phyloP scores from a whole-genome alignment of 225 moss, liverwort and hornwort species.

The Rhytidiadelphus loreus region DNA sequence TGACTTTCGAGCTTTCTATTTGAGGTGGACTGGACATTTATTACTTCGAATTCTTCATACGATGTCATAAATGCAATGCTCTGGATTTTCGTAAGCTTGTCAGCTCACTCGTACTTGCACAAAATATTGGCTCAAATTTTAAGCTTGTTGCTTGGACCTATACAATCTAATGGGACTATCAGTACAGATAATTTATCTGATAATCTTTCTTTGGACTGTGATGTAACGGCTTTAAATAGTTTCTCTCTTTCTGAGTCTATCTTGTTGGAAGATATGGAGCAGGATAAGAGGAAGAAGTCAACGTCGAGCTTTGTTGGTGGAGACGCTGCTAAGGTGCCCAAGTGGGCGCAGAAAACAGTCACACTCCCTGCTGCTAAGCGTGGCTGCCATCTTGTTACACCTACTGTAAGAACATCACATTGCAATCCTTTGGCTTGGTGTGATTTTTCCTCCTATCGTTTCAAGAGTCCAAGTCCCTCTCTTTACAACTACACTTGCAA shows the following conservation, averaged over 20 bases:
- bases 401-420: constrained; percentile 22
- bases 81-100: background rate
- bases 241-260: background rate
- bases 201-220: background rate
- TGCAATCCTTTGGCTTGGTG: background rate
- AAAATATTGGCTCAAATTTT: background rate
- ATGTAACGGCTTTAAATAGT: background rate
- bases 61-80: background rate
- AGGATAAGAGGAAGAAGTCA: constrained; percentile 26
- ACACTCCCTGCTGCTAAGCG: constrained; percentile 59
- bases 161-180: background rate
- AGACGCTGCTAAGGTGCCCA: constrained; percentile 30
- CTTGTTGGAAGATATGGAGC: constrained; percentile 24
- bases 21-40: background rate
- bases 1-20: background rate
- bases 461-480: background rate
- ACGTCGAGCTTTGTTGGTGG: constrained; percentile 24
- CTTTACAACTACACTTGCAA: background rate
- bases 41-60: background rate
- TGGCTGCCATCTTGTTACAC: constrained; percentile 88
- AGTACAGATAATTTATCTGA: background rate
- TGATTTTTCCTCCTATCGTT: background rate
- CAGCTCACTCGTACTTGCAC: background rate
- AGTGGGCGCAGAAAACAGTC: constrained; percentile 79
- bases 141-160: background rate